Base-by-base conservation (phyloP, 192 early-diverging fungal species). In the Mortierella antarctica region DNA sequence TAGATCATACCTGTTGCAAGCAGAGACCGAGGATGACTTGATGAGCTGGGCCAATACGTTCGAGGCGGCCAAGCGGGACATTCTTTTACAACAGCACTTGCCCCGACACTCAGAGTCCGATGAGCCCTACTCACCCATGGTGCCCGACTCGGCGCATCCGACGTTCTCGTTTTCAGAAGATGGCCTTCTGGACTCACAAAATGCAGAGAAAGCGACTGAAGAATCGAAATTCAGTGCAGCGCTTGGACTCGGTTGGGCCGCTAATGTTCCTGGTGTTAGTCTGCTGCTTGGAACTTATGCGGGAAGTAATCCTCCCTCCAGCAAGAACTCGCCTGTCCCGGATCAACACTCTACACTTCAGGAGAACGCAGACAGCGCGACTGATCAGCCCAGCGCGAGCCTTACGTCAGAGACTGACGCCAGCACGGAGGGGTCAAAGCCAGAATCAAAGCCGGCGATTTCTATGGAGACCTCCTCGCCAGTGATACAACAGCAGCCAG, bases 1-100 rank as follows among this genome's bases (percentile, higher is more conserved):
- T 76, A 86, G 68, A 44, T 79, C 83, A 1, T 87, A 87, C 40
- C 46, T 89, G 13, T 57, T 90, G 14, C 87, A 89, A 76, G 93
- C 93, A 6, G 92, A 94, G 71, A 92, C 86, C 7, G 93, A 93
- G 52, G 82, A 90, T 3, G 92, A 93, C 9, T 78, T 93, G 83
- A 70, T 80, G 49, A 85, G 83, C n/a, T 94, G 93, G 93, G 88
- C 92, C 21, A 69, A 70, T 12, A 80, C 78, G 21, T 88, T 94
- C 60, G 89, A 92, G 39, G 85, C 74, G 11, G 87, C 92, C 23
- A 93, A 93, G 57, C 59, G 78, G 10, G 65, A 80, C 57, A 60
- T 64, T 11, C 62, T 84, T 47, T 12, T 67, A 17, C 70, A 72
- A 46, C 80, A 82, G 12, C 49, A 47, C 49, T 3, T 68, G 6